Conservation (phyloP, 352 stramenopile genomes). For the Globisporangium middletonii region DNA sequence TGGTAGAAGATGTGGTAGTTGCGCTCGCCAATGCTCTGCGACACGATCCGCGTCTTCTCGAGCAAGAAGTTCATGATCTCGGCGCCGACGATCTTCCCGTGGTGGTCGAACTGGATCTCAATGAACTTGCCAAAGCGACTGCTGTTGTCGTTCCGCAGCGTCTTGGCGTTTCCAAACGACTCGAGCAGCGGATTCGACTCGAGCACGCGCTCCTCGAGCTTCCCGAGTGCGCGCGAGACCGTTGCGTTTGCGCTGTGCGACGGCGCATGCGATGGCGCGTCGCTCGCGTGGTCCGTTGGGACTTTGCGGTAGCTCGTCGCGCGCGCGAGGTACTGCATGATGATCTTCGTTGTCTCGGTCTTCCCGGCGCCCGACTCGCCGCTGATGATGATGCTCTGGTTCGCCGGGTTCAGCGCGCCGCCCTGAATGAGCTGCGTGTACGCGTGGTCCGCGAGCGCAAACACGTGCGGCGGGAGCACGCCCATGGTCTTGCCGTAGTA, state of each 20-base stretch:
- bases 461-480: conserved; percentile 85
- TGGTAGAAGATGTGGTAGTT: conserved; percentile 99
- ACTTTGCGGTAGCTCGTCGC: conserved; percentile 69
- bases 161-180: conserved; percentile 92
- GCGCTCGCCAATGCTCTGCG: conserved; percentile 86
- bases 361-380: conserved; percentile 88
- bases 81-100: conserved; percentile 87
- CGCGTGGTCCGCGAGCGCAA: conserved; percentile 84
- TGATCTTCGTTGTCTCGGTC: conserved; percentile 91
- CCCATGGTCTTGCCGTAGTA: conserved; percentile 87
- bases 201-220: conserved; percentile 82
- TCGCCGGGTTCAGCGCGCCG: conserved; percentile 68
- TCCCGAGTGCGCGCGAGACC: conserved; percentile 88
- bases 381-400: conserved; percentile 92
- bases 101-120: conserved; percentile 94
- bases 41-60: conserved; percentile 89
- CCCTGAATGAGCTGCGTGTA: conserved; percentile 88
- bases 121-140: conserved; percentile 98
- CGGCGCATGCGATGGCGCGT: conserved; percentile 28
- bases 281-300: conserved; percentile 23
- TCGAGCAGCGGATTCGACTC: conserved; percentile 87
- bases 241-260: conserved; percentile 54
- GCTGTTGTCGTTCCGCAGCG: conserved; percentile 96
- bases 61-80: conserved; percentile 90
- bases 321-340: conserved; percentile 85